Evolutionary conservation across 352 stramenopile species (phyloP).

Genomic region (Phytophthora fragariaefolia): DNA sequence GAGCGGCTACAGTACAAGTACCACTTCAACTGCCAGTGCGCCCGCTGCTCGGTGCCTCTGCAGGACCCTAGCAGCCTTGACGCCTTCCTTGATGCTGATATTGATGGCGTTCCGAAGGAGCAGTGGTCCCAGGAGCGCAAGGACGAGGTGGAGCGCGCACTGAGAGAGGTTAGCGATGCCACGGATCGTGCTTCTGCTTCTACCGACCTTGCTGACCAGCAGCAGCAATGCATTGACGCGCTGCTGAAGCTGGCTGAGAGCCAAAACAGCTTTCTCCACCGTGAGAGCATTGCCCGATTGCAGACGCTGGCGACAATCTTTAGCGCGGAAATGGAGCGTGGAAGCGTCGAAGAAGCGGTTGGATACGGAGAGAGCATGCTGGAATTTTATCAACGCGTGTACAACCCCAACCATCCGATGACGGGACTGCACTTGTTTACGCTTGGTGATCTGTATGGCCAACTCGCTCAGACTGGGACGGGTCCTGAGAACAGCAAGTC

Average conservation of each 20-base stretch:
- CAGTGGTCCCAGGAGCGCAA: constrained; percentile 43
- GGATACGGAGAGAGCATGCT: constrained; percentile 53
- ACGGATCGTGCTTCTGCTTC: constrained; percentile 12
- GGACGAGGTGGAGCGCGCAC: constrained; percentile 35
- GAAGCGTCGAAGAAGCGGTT: constrained; percentile 37
- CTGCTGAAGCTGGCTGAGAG: constrained; percentile 34
- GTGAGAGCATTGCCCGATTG: constrained; percentile 53
- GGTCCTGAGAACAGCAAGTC: constrained; percentile 8
- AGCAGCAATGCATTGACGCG: constrained; percentile 31
- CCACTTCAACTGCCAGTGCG: constrained; percentile 67
- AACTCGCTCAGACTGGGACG: constrained; percentile 19
- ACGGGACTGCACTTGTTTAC: constrained; percentile 70
- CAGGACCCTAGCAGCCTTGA: constrained; percentile 43
- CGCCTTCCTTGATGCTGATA: constrained; percentile 55
- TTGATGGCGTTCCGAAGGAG: constrained; percentile 44
- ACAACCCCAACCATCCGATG: constrained; percentile 67
- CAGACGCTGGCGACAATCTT: constrained; percentile 60
- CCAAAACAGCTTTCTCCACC: constrained; percentile 43
- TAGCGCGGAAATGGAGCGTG: constrained; percentile 58
- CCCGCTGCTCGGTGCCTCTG: constrained; percentile 46
- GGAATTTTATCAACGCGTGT: constrained; percentile 68
- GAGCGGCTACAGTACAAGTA: constrained; percentile 58
- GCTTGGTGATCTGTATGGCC: constrained; percentile 57
- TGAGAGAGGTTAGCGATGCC: constrained; percentile 28
- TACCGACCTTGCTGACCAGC: constrained; percentile 19